Evolutionary conservation across 2,329 filamentous ascomycete species (phyloP).

Genomic region (Penicillium sclerotiorum): DNA sequence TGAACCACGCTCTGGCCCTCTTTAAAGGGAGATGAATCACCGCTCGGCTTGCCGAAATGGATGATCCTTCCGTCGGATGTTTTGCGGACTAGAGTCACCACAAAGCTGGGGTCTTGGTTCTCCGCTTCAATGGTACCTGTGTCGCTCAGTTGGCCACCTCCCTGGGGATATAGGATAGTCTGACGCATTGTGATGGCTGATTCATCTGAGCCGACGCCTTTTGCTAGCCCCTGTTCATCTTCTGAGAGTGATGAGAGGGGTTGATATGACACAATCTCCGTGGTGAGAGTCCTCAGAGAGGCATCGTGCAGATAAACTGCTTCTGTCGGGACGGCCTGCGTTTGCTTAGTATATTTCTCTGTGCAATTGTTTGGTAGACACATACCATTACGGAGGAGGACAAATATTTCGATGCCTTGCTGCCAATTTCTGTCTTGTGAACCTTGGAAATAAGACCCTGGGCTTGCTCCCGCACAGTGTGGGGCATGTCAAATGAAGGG

Average conservation of each 20-base stretch:
- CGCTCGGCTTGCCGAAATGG: constrained; percentile 26
- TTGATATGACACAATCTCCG: constrained; percentile 25
- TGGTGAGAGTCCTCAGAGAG: constrained; percentile 21
- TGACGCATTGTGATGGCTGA: constrained; percentile 26
- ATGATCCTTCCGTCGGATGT: constrained; percentile 25
- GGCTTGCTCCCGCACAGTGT: background rate
- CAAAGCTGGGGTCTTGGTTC: constrained; percentile 19
- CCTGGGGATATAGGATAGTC: constrained; percentile 35
- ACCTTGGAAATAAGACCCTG: too few relatives aligned
- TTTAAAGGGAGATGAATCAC: constrained; percentile 5
- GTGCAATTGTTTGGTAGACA: too few relatives aligned
- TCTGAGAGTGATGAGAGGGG: constrained; percentile 23
- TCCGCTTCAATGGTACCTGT: constrained; percentile 22
- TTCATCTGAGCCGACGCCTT: constrained; percentile 16
- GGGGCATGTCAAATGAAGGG: constrained; percentile 9
- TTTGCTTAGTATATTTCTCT: background rate
- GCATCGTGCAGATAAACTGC: constrained; percentile 31
- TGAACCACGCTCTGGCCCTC: constrained; percentile 25
- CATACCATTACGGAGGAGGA: constrained; percentile 10
- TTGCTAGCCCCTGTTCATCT: constrained; percentile 24
- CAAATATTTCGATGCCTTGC: background rate
- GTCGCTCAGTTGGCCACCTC: constrained; percentile 32
- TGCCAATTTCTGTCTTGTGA: background rate
- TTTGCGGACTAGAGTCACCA: constrained; percentile 31
- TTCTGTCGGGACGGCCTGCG: constrained; percentile 19